Conservation (phyloP, 2,329 filamentous ascomycete species). For the Phaeophleospora eucalypticola region DNA sequence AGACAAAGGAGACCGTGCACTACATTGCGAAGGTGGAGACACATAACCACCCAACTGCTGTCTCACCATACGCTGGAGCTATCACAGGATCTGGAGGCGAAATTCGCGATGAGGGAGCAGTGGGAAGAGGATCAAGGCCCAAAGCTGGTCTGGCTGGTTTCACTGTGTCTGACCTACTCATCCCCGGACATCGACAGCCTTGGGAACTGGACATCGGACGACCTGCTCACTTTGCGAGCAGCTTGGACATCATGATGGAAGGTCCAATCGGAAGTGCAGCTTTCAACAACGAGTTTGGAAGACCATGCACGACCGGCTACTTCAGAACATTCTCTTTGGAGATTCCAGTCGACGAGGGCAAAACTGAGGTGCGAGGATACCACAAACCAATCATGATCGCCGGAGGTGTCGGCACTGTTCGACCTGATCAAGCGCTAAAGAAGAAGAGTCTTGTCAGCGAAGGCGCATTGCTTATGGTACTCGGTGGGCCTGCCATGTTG, state of each 20-base stretch:
- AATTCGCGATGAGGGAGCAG: slow-evolving; percentile 91
- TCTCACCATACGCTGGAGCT: slow-evolving; percentile 87
- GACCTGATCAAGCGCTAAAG: slow-evolving; percentile 88
- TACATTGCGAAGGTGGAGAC: slow-evolving; percentile 94
- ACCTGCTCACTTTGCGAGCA: slow-evolving; percentile 87
- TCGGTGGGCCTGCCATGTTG: slow-evolving; percentile 94
- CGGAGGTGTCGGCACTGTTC: slow-evolving; percentile 86
- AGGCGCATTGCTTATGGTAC: slow-evolving; percentile 86
- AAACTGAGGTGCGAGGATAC: slow-evolving; percentile 76
- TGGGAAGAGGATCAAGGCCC: slow-evolving; percentile 85
- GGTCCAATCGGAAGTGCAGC: slow-evolving; percentile 90
- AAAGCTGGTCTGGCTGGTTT: slow-evolving; percentile 91
- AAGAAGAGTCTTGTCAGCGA: slow-evolving; percentile 71
- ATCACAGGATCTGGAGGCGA: slow-evolving; percentile 94
- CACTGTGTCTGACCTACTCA: slow-evolving; percentile 89
- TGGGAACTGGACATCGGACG: slow-evolving; percentile 92
- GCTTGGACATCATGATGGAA: slow-evolving; percentile 95
- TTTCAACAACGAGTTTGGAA: slow-evolving; percentile 97
- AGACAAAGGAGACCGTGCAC: slow-evolving; percentile 81
- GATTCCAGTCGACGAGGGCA: slow-evolving; percentile 56
- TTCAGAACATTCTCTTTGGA: slow-evolving; percentile 84
- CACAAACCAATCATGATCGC: slow-evolving; percentile 99
- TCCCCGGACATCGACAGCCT: slow-evolving; percentile 74
- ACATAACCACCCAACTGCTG: slow-evolving; percentile 94
- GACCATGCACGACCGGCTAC: slow-evolving; percentile 81